A percentile compares a stretch with the other conserved stretches of the same genome.
These are phyloP conservation scores for Begonia masoniana DNA, from an alignment of 306 rosid species.

Conservation along the genomic window DNA sequence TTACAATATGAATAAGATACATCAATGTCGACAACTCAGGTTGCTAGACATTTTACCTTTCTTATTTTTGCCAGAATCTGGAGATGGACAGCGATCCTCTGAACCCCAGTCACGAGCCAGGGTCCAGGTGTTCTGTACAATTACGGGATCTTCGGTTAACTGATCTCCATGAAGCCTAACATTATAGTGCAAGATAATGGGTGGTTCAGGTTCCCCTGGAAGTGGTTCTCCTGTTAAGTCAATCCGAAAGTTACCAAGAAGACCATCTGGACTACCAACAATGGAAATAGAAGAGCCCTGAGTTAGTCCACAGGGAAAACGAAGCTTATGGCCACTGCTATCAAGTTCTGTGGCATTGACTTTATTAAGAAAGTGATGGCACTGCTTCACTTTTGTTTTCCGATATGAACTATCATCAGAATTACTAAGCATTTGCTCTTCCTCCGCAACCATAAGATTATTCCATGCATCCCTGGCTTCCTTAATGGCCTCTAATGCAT, in stretches of 20 bases:
- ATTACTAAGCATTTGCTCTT: slow-evolving; percentile 41
- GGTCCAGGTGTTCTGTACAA: slow-evolving; percentile 97
- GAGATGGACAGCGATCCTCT: slow-evolving; percentile 96
- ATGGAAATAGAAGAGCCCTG: slow-evolving; percentile 90
- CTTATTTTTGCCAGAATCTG: slow-evolving; percentile 48
- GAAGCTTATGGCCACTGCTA: slow-evolving; percentile 42
- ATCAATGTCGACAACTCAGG: too few species aligned
- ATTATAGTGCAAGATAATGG: slow-evolving; percentile 86
- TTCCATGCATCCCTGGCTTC: slow-evolving; percentile 88
- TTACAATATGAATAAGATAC: slow-evolving; percentile 7
- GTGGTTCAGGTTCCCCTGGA: slow-evolving; percentile 98
- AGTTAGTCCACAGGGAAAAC: slow-evolving; percentile 87
- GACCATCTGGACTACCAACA: slow-evolving; percentile 81
- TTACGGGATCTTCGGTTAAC: slow-evolving; percentile 88
- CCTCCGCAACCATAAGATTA: slow-evolving; percentile 49
- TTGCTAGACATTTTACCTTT: slow-evolving; percentile 37
- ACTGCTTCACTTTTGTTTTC: slow-evolving; percentile 68
- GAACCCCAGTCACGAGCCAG: slow-evolving; percentile 91
- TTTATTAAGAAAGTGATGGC: slow-evolving; percentile 81
- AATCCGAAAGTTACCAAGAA: slow-evolving; percentile 75
- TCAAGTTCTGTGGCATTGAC: slow-evolving; percentile 55
- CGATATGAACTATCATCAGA: slow-evolving; percentile 45
- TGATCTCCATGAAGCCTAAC: slow-evolving; percentile 94
- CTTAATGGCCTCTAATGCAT: slow-evolving; percentile 80
- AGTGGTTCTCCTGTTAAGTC: slow-evolving; percentile 87